Base-by-base conservation (phyloP, 2,329 filamentous ascomycete genomes). In the Myrmaecium sp. region DNA sequence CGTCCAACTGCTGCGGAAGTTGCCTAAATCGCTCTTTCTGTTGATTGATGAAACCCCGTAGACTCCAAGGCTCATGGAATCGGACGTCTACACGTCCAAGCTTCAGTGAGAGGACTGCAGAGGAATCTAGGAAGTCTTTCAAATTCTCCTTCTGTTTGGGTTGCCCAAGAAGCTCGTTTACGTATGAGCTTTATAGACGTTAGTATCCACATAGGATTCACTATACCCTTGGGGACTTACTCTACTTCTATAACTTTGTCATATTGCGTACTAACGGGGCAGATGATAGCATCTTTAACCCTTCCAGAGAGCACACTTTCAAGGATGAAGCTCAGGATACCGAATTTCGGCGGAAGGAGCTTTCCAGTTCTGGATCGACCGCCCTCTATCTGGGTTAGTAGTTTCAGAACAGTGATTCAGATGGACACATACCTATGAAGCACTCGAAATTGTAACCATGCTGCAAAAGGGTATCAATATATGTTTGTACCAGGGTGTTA, bases 191-290 rank as follows among this genome's bases (percentile, higher is more conserved):
- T 33, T 17, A 25, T 35, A 6, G 6, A 19, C 18, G 5, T 19
- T 10, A 7, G 16, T 13, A 16, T 19, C 4, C 20, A 12, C 23
- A 13, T 4, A 11, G 13, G 5, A 17, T 4, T 28, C 15, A 14
- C 17, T 8, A 26, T 17, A 13, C 12, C 13, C 18, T 23, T 14
- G 11, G n/a, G n/a, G 4, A 29, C 54, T 34, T 47, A 60, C 51
- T 93, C 83, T 1, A 91, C 93, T 51, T 98, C 89, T 32, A 98
- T 91, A 30, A 98, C 89, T 47, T 95, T 98, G 60, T 98, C 89
- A 46, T 98, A 98, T 47, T 98, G 89, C 1, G 84, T 94, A 49
- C 80, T 91, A 23, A 98, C 89, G 0, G 89, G 89, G 40, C 86
- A 93, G 27, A 98, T 82, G 21, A 94, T 79, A 17, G 82, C 75